phyloP scores from a whole-genome alignment of 2,329 filamentous ascomycete genomes.

The Colletotrichum sp. region DNA sequence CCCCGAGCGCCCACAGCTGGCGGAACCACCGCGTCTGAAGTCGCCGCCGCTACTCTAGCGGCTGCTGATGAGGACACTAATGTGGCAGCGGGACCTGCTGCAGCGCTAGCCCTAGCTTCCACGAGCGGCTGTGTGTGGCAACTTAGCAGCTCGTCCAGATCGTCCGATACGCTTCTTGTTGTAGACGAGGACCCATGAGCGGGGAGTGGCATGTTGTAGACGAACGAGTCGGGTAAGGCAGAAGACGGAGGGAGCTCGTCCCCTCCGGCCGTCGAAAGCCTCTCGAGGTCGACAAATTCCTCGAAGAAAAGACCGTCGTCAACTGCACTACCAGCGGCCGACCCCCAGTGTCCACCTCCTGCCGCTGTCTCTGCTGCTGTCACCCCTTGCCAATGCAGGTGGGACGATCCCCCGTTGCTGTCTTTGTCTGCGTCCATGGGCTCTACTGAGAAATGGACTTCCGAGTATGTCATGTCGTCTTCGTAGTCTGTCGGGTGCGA shows the following conservation, averaged over 20 bases:
- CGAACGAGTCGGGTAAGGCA: constrained; percentile 20
- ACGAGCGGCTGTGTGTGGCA: constrained; percentile 17
- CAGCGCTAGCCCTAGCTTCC: constrained; percentile 19
- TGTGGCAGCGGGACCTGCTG: constrained; percentile 22
- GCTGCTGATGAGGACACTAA: constrained; percentile 13
- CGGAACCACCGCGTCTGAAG: not conserved
- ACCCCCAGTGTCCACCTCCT: not conserved
- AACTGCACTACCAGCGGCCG: not conserved
- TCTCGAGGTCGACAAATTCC: constrained; percentile 32
- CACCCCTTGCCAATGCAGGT: constrained; percentile 11
- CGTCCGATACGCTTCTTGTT: constrained; percentile 21
- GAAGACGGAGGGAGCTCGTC: constrained; percentile 9
- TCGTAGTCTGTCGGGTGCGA: constrained; percentile 12
- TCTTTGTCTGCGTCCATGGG: constrained; percentile 21
- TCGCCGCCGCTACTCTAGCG: constrained; percentile 10
- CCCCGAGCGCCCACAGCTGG: constrained; percentile 12
- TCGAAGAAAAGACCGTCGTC: constrained; percentile 27
- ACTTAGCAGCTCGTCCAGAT: constrained; percentile 21
- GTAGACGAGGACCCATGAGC: constrained; percentile 15
- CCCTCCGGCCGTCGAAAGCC: constrained; percentile 11
- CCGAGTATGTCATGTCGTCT: constrained; percentile 16
- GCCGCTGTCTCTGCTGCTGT: not conserved
- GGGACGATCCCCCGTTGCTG: constrained; percentile 12
- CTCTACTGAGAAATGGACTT: constrained; percentile 19
- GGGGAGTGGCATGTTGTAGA: constrained; percentile 20